phyloP scores from a whole-genome alignment of 2,329 filamentous ascomycete species.

The Nothomitra cinnamomea region DNA sequence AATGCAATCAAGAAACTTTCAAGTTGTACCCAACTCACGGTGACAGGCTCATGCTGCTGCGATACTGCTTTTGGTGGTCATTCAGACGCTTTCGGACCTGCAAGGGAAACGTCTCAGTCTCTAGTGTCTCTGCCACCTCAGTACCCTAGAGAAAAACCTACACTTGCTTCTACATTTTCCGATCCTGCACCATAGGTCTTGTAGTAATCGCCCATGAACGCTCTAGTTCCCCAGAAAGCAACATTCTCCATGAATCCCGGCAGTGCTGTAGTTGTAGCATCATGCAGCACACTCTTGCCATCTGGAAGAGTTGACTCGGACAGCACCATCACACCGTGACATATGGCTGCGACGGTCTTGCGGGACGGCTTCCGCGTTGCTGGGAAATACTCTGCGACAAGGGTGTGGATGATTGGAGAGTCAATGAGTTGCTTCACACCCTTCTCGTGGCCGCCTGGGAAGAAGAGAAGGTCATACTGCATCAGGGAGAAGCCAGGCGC shows the following conservation, averaged over 20 bases:
- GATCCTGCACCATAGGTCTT: conserved; percentile 37
- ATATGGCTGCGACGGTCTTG: conserved; percentile 32
- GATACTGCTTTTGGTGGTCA: conserved; percentile 27
- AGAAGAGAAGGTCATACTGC: conserved; percentile 30
- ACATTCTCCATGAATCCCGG: conserved; percentile 31
- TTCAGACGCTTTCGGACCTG: conserved; percentile 29
- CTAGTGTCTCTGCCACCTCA: not conserved
- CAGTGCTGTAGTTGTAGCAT: conserved; percentile 31
- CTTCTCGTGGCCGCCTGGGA: conserved; percentile 38
- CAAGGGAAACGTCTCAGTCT: too few relatives aligned
- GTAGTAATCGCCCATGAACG: conserved; percentile 36
- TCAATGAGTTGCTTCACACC: conserved; percentile 34
- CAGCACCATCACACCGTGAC: conserved; percentile 36
- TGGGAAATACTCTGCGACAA: conserved; percentile 31
- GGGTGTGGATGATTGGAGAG: conserved; percentile 26
- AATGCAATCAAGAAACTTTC: too few relatives aligned
- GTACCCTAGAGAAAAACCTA: conserved; percentile 15
- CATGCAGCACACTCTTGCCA: conserved; percentile 30
- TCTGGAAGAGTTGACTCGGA: conserved; percentile 24
- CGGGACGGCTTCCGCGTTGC: conserved; percentile 26
- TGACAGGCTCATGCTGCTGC: conserved; percentile 24
- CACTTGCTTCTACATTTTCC: conserved; percentile 30
- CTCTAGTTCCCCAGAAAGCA: conserved; percentile 31
- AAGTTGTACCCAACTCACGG: conserved; percentile 22
- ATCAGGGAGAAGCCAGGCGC: conserved; percentile 27